Evolutionary conservation across 1,284 basidiomycete species (phyloP).

Genomic region (Omphalotus olearius): DNA sequence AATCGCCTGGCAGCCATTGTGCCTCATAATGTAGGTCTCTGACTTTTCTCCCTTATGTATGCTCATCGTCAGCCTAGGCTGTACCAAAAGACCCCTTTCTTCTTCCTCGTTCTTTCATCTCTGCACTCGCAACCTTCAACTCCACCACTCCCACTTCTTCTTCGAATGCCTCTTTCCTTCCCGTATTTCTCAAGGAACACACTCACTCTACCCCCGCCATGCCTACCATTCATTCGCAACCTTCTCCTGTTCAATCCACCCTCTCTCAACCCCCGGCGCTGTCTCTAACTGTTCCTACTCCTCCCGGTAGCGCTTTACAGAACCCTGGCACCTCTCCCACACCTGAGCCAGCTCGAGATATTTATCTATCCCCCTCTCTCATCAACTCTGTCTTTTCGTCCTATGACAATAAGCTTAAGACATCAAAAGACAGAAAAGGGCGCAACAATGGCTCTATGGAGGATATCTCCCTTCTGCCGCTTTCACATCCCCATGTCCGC

Average conservation of each 20-base stretch:
- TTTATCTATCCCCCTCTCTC: constrained; percentile 11
- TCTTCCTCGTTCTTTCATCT: constrained; percentile 52
- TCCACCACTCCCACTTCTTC: background rate
- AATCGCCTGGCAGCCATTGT: constrained; percentile 57
- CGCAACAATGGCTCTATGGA: too few species aligned
- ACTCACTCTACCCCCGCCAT: constrained; percentile 7
- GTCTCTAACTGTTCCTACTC: constrained; percentile 11
- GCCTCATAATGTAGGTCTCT: background rate
- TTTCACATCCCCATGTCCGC: too few species aligned
- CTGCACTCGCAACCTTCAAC: constrained; percentile 34
- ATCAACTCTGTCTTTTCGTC: constrained; percentile 10
- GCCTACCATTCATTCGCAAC: constrained; percentile 3
- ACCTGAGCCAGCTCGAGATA: constrained; percentile 17
- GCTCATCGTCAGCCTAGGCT: constrained; percentile 25
- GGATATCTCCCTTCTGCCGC: too few species aligned
- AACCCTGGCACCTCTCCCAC: constrained; percentile 3
- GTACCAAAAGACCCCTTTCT: constrained; percentile 76
- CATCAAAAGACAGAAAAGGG: too few species aligned
- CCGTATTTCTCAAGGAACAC: constrained; percentile 12
- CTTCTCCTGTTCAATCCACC: background rate
- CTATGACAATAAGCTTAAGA: constrained; percentile 10
- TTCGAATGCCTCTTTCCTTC: background rate
- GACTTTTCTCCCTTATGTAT: background rate
- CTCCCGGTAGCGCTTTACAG: constrained; percentile 1
- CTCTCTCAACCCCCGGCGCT: background rate